Percentiles rank a stretch among this genome's conserved stretches.
phyloP scores from a whole-genome alignment of 345 rosid species.

The Citrus reticulata region DNA sequence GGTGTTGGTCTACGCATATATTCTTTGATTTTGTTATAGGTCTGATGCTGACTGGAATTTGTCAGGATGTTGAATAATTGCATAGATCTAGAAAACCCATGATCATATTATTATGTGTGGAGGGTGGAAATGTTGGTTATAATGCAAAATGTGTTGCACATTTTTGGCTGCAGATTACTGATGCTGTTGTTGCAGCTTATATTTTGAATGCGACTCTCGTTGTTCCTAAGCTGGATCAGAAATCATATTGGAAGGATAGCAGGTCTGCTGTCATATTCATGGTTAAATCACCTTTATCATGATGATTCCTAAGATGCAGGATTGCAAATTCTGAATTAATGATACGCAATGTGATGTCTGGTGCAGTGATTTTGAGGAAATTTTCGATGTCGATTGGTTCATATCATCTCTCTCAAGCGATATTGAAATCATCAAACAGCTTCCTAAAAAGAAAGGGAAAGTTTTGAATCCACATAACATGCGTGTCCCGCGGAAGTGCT shows the following conservation, averaged over 20 bases:
- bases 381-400: conserved; percentile 82
- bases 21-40: neutral
- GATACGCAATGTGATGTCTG: conserved; percentile 18
- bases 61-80: neutral
- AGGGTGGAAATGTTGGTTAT: neutral
- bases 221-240: conserved; percentile 79
- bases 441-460: conserved; percentile 57
- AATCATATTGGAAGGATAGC: conserved; percentile 87
- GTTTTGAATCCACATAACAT: conserved; percentile 41
- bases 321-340: neutral
- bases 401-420: conserved; percentile 63
- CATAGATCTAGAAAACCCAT: neutral
- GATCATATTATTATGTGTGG: neutral
- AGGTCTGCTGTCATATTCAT: conserved; percentile 41
- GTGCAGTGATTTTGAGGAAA: conserved; percentile 77
- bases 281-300: neutral
- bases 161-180: conserved; percentile 58
- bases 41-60: neutral
- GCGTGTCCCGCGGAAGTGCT: conserved; percentile 93
- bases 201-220: conserved; percentile 90
- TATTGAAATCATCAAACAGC: conserved; percentile 62
- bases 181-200: conserved; percentile 90
- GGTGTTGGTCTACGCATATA: neutral
- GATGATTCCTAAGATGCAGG: conserved; percentile 7
- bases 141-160: neutral